Conservation (phyloP, 768 basidiomycete genomes). For the Calocybe gangraenosa region DNA sequence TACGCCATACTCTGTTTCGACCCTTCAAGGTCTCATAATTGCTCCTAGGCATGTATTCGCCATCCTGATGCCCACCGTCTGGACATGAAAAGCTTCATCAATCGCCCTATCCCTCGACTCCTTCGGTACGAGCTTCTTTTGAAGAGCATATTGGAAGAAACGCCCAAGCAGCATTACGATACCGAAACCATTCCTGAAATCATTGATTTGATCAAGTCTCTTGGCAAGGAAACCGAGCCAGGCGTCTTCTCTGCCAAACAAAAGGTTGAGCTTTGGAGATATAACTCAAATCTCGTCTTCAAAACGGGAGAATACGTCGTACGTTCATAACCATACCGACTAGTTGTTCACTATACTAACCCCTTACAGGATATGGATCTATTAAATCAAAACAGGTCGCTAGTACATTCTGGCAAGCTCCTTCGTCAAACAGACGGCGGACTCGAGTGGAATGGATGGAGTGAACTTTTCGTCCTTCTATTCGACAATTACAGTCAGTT, state of each 20-base stretch:
- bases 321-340: slow-evolving; percentile 13
- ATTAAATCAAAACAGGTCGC: slow-evolving; percentile 72
- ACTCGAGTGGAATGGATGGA: slow-evolving; percentile 87
- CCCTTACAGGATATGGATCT: slow-evolving; percentile 80
- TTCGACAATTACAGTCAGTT: slow-evolving; percentile 94
- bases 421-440: slow-evolving; percentile 86
- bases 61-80: slow-evolving; percentile 76
- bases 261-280: slow-evolving; percentile 88
- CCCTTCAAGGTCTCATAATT: slow-evolving; percentile 16
- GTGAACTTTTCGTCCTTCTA: slow-evolving; percentile 82
- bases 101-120: slow-evolving; percentile 86
- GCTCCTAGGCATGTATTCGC: slow-evolving; percentile 39
- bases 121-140: slow-evolving; percentile 86
- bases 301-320: slow-evolving; percentile 73
- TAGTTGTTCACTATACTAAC: background rate
- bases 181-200: slow-evolving; percentile 78
- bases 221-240: slow-evolving; percentile 85
- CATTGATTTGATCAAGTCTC: slow-evolving; percentile 78
- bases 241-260: slow-evolving; percentile 82
- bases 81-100: slow-evolving; percentile 92
- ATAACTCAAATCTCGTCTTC: slow-evolving; percentile 74
- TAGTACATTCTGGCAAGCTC: slow-evolving; percentile 81
- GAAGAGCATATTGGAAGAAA: slow-evolving; percentile 74
- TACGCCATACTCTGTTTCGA: slow-evolving; percentile 26
- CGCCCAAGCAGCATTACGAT: slow-evolving; percentile 75